A percentile compares a stretch with the other conserved stretches of the same genome.
Conservation (phyloP, 176 grass and related monocot genomes). For the Leersia perrieri region DNA sequence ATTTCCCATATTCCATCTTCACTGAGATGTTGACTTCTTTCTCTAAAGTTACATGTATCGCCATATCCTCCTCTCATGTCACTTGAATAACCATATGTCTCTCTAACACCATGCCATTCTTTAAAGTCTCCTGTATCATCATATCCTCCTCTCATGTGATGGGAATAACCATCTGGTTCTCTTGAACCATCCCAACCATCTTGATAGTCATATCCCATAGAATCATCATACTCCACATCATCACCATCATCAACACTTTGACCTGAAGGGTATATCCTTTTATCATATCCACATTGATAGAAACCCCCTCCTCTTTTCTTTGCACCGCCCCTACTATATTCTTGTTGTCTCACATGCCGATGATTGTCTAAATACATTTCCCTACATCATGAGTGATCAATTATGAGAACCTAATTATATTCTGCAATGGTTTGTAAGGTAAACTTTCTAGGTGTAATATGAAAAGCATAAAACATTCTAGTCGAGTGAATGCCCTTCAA, state of each 20-base stretch:
- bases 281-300: neutral
- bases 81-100: neutral
- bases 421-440: neutral
- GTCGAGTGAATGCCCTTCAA: neutral
- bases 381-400: neutral
- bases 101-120: neutral
- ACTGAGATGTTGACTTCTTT: neutral
- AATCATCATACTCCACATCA: neutral
- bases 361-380: neutral
- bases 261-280: neutral
- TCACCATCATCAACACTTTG: neutral
- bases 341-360: neutral
- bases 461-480: too few species aligned
- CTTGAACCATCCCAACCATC: neutral
- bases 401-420: neutral
- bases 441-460: neutral
- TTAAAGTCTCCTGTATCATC: neutral
- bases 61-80: neutral
- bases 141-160: neutral
- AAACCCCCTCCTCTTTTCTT: neutral
- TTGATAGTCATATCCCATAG: neutral
- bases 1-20: neutral
- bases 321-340: neutral
- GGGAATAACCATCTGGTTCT: neutral
- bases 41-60: neutral